Evolutionary conservation across 352 stramenopile species (phyloP), one percentile per base, ranked within the genome.

Genomic region (Pythium vanterpoolii): DNA sequence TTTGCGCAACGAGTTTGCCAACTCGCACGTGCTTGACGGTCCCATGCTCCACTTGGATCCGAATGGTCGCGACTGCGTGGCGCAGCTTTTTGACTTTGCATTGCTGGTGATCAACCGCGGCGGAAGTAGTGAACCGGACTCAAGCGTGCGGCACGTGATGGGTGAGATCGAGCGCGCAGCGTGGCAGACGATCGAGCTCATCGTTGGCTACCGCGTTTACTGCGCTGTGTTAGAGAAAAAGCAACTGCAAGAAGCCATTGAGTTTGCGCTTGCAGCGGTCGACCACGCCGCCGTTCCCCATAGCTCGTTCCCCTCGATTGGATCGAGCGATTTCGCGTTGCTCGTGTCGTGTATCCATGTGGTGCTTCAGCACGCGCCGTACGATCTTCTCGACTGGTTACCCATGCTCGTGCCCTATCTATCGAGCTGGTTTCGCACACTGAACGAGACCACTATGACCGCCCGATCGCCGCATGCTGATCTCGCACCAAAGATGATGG

Each of bases 21-120:
- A 71, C 47, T 71, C 74, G 14, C 79, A 94, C 55, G 62, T 70
- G 8, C 34, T 65, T 13, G 74, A 76, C 14, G 76, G 72, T 1
- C 80, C 79, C 8, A 74, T 79, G 33, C 59, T 94, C 16, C 85
- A 94, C 54, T 61, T 93, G 43, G 85, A 94, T 40, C 63, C 72
- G 13, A 94, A 91, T 36, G 83, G 85, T 19, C 71, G 81, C 28
- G 76, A 87, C 8, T 85, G 71, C 44, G 56, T 93, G 5, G 48
- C 61, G 10, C 70, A 87, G 48, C 62, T 92, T 5, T 83, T 89
- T 23, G 55, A 55, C 4, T 94, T 91, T 47, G 68, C 77, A 1
- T 59, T 75, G 14, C 56, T 56, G 0, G 68, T 91, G 14, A 75
- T 92, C 16, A 71, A 76, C 28, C 71, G 77, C 11, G 67, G 72